Base-by-base conservation (phyloP, 495 filamentous ascomycete species). In the Trichoderma orchidacearum region DNA sequence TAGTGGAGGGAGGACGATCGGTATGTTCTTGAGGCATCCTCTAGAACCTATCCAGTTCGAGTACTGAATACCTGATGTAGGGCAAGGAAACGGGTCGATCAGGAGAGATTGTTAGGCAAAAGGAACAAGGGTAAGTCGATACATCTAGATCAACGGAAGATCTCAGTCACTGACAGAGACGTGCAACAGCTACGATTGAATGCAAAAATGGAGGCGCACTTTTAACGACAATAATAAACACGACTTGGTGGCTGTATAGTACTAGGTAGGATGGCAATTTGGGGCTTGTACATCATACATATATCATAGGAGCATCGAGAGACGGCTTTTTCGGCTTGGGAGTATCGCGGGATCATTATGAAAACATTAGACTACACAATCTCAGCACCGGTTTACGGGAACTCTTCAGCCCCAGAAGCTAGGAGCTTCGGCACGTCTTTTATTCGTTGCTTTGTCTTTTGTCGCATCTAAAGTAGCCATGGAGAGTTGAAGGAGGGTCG, bases 1-100 rank as follows among this genome's bases (percentile, higher is more conserved):
- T 98, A 25, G 90, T 98, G 5, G 93, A 98, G 67, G 91, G 92
- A 18, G 85, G 87, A 58, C 84, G 69, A 58, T 70, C 73, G 65
- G 74, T 77, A 71, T 4, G 73, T 68, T 35, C 3, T 2, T 0
- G 23, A n/a, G 13, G n/a, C 18, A 11, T 53, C n/a, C n/a, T n/a
- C n/a, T n/a, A n/a, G n/a, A n/a, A n/a, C n/a, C n/a, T n/a, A n/a
- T n/a, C n/a, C n/a, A n/a, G n/a, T 23, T n/a, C 11, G 48, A 18
- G 15, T 23, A 9, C 41, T 18, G 48, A 61, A 67, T 48, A 65
- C 34, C 17, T 30, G 30, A 56, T 58, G 30, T 52, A 89, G 85
- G 89, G 89, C 36, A 91, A 87, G 70, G 82, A 95, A 70, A 81
- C 68, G 53, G 86, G 84, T 1, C 68, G 76, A 30, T 72, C 84